Evolutionary conservation across 2,329 filamentous ascomycete genomes (phyloP).

Genomic region (Elsinoe arachidis): DNA sequence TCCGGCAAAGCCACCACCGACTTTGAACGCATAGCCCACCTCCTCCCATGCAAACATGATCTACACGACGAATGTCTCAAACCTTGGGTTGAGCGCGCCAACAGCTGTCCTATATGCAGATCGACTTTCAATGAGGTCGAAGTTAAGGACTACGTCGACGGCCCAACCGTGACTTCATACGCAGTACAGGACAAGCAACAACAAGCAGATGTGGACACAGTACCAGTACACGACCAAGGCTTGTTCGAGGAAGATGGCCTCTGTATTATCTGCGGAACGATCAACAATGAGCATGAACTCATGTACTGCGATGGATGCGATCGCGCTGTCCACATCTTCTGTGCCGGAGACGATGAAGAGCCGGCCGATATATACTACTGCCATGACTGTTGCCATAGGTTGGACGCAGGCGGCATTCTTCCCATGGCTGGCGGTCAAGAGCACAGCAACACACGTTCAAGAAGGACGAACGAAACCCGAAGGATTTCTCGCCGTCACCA

Average conservation of each 20-base stretch:
- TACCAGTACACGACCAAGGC: constrained; percentile 61
- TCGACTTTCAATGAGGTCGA: constrained; percentile 84
- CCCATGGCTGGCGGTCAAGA: background rate
- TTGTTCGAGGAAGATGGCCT: constrained; percentile 59
- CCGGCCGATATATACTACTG: constrained; percentile 66
- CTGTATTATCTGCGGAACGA: constrained; percentile 75
- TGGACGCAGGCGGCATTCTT: constrained; percentile 28
- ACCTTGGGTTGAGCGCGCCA: constrained; percentile 92
- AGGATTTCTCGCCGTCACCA: constrained; percentile 15
- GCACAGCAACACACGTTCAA: background rate
- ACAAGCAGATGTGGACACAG: constrained; percentile 79
- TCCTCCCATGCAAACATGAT: constrained; percentile 76
- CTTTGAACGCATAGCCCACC: constrained; percentile 49
- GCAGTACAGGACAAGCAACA: constrained; percentile 75
- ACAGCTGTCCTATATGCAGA: constrained; percentile 95
- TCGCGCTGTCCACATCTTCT: constrained; percentile 83
- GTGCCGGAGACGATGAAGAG: constrained; percentile 63
- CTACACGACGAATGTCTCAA: constrained; percentile 88
- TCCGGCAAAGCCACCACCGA: constrained; percentile 28
- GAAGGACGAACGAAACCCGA: constrained; percentile 6
- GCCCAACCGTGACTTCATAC: constrained; percentile 50
- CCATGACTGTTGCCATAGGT: constrained; percentile 59
- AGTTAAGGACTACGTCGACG: constrained; percentile 68
- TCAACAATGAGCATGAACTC: constrained; percentile 73
- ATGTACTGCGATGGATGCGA: constrained; percentile 90